Evolutionary conservation across 2,329 filamentous ascomycete species (phyloP).

Genomic region (Aspergillus brasiliensis): DNA sequence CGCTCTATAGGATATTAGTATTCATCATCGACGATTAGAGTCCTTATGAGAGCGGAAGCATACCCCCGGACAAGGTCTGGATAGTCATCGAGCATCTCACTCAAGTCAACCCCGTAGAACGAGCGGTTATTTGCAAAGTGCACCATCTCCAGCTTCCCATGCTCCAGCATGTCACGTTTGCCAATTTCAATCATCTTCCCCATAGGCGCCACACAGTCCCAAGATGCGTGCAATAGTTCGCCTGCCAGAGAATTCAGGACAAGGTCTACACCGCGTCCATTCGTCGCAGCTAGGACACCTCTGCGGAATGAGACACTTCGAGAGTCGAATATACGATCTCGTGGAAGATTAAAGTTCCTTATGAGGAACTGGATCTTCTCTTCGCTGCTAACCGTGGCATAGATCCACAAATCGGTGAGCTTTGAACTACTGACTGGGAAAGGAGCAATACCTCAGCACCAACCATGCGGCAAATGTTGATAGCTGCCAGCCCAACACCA

Average conservation of each 20-base stretch:
- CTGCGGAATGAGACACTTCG: slow-evolving; percentile 25
- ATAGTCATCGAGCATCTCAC: neutral
- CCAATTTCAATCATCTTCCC: slow-evolving; percentile 35
- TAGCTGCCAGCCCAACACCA: slow-evolving; percentile 34
- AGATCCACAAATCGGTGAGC: slow-evolving; percentile 11
- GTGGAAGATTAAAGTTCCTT: slow-evolving; percentile 18
- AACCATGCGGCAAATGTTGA: slow-evolving; percentile 28
- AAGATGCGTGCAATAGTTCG: slow-evolving; percentile 22
- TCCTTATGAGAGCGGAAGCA: neutral
- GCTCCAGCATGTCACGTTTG: slow-evolving; percentile 27
- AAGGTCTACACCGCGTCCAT: slow-evolving; percentile 37
- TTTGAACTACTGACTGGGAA: neutral
- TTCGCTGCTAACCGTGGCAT: slow-evolving; percentile 14
- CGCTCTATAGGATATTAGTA: neutral
- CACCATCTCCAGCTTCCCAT: slow-evolving; percentile 27
- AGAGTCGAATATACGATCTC: slow-evolving; percentile 36
- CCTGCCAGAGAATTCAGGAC: slow-evolving; percentile 29
- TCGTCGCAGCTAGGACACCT: slow-evolving; percentile 26
- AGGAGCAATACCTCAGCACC: slow-evolving; percentile 29
- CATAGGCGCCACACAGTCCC: slow-evolving; percentile 29
- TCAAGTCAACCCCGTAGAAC: slow-evolving; percentile 10
- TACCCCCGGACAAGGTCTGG: neutral
- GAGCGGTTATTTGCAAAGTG: slow-evolving; percentile 13
- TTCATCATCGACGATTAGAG: no score
- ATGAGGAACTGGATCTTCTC: slow-evolving; percentile 13